phyloP scores from a whole-genome alignment of 805 yeast genomes.

The Saccharomyces eubayanus region DNA sequence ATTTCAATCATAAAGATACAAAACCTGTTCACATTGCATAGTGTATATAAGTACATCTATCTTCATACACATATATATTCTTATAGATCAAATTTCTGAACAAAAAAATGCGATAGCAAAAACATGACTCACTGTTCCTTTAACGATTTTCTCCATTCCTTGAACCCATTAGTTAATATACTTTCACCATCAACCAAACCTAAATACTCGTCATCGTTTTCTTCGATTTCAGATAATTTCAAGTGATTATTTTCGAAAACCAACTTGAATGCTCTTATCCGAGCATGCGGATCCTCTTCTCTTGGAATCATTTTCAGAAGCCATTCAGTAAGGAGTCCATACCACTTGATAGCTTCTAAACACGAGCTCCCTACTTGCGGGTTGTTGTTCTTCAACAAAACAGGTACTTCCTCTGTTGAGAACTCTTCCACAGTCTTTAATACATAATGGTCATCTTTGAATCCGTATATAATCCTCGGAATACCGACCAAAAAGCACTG shows the following conservation, averaged over 20 bases:
- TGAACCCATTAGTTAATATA: constrained; percentile 44
- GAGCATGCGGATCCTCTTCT: constrained; percentile 37
- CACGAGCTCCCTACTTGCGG: constrained; percentile 51
- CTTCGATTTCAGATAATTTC: constrained; percentile 39
- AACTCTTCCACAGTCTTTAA: constrained; percentile 65
- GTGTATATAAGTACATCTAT: neutral
- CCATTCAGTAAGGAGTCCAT: constrained; percentile 81
- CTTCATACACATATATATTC: neutral
- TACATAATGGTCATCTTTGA: constrained; percentile 64
- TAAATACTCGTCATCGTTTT: constrained; percentile 31
- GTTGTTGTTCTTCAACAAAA: constrained; percentile 43
- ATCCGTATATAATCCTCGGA: constrained; percentile 75
- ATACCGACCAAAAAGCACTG: constrained; percentile 87
- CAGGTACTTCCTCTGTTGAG: constrained; percentile 71
- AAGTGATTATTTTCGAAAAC: constrained; percentile 42
- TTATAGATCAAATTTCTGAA: neutral
- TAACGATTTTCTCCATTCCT: constrained; percentile 41
- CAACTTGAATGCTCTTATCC: constrained; percentile 49
- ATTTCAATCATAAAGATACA: constrained; percentile 5
- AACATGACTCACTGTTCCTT: neutral
- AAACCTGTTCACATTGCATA: neutral
- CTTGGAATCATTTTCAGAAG: constrained; percentile 46
- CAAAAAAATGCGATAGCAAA: neutral
- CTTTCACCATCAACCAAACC: constrained; percentile 32
- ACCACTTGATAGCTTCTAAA: constrained; percentile 73